Percentiles rank a stretch among this genome's conserved stretches.
Evolutionary conservation across 768 basidiomycete species (phyloP).

Genomic region (Phlebiopsis flavidoalba): DNA sequence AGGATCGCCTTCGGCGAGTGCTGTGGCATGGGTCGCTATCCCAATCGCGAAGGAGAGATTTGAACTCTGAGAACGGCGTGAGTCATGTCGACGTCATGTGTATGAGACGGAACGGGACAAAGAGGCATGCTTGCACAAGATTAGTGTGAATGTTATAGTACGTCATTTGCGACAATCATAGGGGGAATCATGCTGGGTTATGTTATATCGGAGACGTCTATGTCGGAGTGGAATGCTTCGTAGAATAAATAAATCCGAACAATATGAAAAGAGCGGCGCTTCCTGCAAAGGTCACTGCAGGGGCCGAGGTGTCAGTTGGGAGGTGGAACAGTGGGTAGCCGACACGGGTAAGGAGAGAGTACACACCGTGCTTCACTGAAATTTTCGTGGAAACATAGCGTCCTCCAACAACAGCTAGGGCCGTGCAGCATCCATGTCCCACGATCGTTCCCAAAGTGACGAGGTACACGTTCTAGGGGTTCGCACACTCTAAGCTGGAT

Average conservation of each 20-base stretch:
- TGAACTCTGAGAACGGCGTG: neutral
- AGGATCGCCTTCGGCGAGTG: neutral
- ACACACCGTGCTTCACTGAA: conserved; percentile 87
- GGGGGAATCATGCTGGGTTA: conserved; percentile 6
- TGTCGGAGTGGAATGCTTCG: conserved; percentile 34
- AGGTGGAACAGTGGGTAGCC: neutral
- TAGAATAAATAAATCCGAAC: conserved; percentile 78
- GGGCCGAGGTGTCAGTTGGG: no score
- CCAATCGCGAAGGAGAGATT: no score
- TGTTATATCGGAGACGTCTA: conserved; percentile 18
- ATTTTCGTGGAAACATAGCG: conserved; percentile 91
- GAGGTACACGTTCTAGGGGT: conserved; percentile 78
- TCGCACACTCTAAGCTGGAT: conserved; percentile 12
- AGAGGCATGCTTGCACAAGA: neutral
- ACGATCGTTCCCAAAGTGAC: conserved; percentile 87
- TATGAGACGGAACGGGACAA: no score
- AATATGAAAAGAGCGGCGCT: conserved; percentile 76
- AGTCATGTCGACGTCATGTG: neutral
- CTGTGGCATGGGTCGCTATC: neutral
- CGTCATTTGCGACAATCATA: neutral
- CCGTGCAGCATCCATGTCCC: conserved; percentile 85
- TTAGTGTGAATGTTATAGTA: neutral
- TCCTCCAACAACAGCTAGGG: conserved; percentile 89
- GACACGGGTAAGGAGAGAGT: neutral
- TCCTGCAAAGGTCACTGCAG: conserved; percentile 77